These are phyloP conservation scores for Lentinula guzmanii DNA, from an alignment of 768 basidiomycete species.

Conservation along the genomic window DNA sequence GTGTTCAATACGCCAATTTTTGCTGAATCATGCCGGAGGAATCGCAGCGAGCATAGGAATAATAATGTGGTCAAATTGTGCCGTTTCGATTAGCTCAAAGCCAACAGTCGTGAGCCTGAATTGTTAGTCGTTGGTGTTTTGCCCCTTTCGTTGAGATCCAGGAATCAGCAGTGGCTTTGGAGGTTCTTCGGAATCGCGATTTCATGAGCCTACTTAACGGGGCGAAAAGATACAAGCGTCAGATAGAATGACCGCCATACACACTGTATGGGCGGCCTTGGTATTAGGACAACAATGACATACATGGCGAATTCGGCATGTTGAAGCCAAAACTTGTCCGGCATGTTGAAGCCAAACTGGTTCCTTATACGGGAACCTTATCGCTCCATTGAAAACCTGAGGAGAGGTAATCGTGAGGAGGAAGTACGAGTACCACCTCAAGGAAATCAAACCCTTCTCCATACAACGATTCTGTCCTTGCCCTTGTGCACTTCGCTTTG, in stretches of 20 bases:
- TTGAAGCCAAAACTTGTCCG: background rate
- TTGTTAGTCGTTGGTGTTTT: too few species aligned
- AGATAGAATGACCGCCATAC: background rate
- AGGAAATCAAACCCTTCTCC: conserved; percentile 28
- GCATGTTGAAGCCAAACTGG: background rate
- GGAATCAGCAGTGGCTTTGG: too few species aligned
- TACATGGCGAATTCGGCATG: background rate
- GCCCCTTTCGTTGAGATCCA: too few species aligned
- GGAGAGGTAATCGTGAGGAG: background rate
- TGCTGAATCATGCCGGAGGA: too few species aligned
- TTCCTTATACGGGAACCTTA: background rate
- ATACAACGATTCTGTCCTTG: conserved; percentile 48
- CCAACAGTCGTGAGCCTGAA: too few species aligned
- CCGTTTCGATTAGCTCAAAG: too few species aligned
- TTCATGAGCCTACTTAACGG: too few species aligned
- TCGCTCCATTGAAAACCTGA: background rate
- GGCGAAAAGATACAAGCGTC: too few species aligned
- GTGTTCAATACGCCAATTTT: too few species aligned
- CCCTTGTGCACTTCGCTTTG: conserved; percentile 29
- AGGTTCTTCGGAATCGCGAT: too few species aligned
- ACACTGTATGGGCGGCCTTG: background rate
- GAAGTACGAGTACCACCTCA: background rate
- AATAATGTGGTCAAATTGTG: too few species aligned
- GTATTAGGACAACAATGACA: background rate
- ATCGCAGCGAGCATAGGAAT: too few species aligned